Evolutionary conservation across 2,329 filamentous ascomycete genomes (phyloP).

Genomic region (Aschersonia sp.): DNA sequence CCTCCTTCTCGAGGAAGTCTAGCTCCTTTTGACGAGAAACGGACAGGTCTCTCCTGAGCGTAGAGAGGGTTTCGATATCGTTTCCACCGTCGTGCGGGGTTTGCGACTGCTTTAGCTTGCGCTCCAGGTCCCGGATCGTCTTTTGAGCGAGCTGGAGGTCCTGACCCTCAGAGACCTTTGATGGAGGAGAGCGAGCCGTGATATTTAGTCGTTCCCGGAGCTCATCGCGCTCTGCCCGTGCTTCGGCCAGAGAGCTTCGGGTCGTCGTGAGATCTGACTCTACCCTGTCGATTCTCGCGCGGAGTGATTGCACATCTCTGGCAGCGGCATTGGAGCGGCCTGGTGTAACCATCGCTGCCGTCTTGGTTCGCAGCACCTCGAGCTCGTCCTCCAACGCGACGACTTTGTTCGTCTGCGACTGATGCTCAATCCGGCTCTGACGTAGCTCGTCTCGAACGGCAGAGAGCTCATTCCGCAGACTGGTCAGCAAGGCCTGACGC

Average conservation of each 20-base stretch:
- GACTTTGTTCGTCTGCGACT: conserved; percentile 47
- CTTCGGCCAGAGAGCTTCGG: conserved; percentile 39
- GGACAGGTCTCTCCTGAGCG: too few relatives aligned
- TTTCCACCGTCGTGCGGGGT: too few relatives aligned
- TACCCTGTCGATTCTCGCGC: conserved; percentile 45
- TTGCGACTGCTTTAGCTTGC: not conserved
- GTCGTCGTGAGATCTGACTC: conserved; percentile 47
- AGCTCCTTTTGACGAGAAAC: too few relatives aligned
- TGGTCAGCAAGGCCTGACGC: conserved; percentile 50
- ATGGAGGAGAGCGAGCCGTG: too few relatives aligned
- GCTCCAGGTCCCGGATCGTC: conserved; percentile 15
- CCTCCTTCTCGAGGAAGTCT: conserved; percentile 55
- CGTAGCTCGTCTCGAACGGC: conserved; percentile 54
- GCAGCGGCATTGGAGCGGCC: conserved; percentile 38
- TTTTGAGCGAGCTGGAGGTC: too few relatives aligned
- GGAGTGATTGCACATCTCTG: conserved; percentile 47
- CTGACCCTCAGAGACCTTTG: too few relatives aligned
- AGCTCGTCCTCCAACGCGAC: conserved; percentile 61
- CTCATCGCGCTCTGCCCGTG: conserved; percentile 52
- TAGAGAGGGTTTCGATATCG: too few relatives aligned
- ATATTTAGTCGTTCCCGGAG: conserved; percentile 45
- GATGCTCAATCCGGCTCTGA: conserved; percentile 49
- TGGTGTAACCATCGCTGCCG: conserved; percentile 1
- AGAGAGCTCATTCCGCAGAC: conserved; percentile 51
- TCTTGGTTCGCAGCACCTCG: conserved; percentile 46